These are phyloP conservation scores for Soucietia sequanensis DNA, from an alignment of 805 yeast species.

Conservation along the genomic window DNA sequence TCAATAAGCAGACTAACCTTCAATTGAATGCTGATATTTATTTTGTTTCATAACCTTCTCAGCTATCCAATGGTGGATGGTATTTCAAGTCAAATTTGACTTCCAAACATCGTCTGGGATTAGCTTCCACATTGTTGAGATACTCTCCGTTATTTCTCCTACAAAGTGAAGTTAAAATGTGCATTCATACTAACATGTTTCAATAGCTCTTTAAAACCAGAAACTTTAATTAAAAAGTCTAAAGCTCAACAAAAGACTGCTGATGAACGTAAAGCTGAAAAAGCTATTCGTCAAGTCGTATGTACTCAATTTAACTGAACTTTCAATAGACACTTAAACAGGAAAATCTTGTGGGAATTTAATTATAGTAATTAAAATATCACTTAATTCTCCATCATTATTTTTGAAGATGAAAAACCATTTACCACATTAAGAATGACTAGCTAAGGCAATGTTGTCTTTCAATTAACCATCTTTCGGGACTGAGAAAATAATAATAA, in stretches of 20 bases:
- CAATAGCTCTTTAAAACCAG: conserved; percentile 63
- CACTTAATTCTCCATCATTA: too few relatives aligned
- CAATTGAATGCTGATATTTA: too few relatives aligned
- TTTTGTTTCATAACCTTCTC: too few relatives aligned
- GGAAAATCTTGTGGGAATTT: conserved; percentile 1
- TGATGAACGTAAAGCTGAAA: conserved; percentile 78
- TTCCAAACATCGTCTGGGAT: too few relatives aligned
- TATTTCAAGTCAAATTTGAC: too few relatives aligned
- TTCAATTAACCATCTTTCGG: conserved; percentile 86
- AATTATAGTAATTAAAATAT: too few relatives aligned
- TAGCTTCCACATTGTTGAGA: too few relatives aligned
- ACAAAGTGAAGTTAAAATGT: neutral
- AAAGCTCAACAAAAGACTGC: conserved; percentile 76
- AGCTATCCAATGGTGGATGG: too few relatives aligned
- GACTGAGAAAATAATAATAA: conserved; percentile 48
- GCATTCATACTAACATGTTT: conserved; percentile 21
- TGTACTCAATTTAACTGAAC: conserved; percentile 37
- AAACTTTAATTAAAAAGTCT: conserved; percentile 80
- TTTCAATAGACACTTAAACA: neutral
- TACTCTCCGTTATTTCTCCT: too few relatives aligned
- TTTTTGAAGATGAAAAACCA: conserved; percentile 55
- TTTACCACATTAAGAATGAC: conserved; percentile 53
- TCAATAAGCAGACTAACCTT: too few relatives aligned
- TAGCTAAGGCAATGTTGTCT: conserved; percentile 73
- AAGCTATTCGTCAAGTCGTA: conserved; percentile 77